Percentiles rank a stretch among this genome's conserved stretches.
phyloP scores from a whole-genome alignment of 306 rosid species.

The Ceratonia siliqua region DNA sequence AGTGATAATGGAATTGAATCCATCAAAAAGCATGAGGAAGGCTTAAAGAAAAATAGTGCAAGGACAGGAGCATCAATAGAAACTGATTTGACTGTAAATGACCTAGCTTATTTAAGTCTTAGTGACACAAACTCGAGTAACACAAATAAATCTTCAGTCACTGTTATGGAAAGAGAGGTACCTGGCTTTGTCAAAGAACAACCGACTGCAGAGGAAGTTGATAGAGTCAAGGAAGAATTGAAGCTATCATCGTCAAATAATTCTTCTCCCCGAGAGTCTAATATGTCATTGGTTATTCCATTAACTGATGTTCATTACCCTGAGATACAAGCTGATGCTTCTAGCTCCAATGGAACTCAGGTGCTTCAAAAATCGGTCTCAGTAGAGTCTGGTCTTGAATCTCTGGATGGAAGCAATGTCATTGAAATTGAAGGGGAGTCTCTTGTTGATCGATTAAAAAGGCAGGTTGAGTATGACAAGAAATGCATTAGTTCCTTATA shows the following conservation, averaged over 20 bases:
- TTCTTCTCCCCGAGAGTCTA: constrained; percentile 32
- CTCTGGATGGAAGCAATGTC: constrained; percentile 51
- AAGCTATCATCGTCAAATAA: constrained; percentile 29
- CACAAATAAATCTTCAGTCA: constrained; percentile 19
- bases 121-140: constrained; percentile 28
- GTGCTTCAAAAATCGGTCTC: constrained; percentile 48
- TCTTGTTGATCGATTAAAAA: constrained; percentile 48
- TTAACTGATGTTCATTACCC: constrained; percentile 19
- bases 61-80: constrained; percentile 29
- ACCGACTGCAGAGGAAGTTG: constrained; percentile 34
- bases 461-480: constrained; percentile 59
- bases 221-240: constrained; percentile 45
- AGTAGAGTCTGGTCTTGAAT: constrained; percentile 59
- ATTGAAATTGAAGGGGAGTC: constrained; percentile 76
- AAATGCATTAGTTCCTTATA: constrained; percentile 56
- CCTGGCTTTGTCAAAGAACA: constrained; percentile 33
- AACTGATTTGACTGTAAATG: constrained; percentile 37
- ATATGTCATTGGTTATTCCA: constrained; percentile 35
- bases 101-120: constrained; percentile 35
- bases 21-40: constrained; percentile 28
- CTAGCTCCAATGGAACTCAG: constrained; percentile 34
- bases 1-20: constrained; percentile 34
- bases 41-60: constrained; percentile 29
- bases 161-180: constrained; percentile 38
- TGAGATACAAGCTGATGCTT: constrained; percentile 40